These are phyloP conservation scores for Botrytis fabae DNA, from an alignment of 2,329 filamentous ascomycete genomes.

Conservation along the genomic window DNA sequence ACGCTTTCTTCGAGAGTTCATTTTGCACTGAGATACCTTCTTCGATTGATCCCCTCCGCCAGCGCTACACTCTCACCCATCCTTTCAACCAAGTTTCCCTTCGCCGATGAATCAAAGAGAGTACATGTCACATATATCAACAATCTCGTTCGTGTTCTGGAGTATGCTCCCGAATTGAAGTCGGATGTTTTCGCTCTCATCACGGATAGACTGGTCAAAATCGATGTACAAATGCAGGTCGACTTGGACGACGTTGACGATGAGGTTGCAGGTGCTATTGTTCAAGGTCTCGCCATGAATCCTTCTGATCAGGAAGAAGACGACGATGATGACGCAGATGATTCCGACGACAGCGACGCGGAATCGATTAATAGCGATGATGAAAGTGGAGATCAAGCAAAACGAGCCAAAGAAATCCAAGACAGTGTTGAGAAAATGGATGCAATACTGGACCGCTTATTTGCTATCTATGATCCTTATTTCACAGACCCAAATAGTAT, in stretches of 20 bases:
- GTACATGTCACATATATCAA: constrained; percentile 85
- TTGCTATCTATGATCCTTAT: constrained; percentile 74
- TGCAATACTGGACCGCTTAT: constrained; percentile 82
- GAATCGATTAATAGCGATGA: constrained; percentile 73
- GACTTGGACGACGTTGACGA: constrained; percentile 93
- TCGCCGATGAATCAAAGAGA: constrained; percentile 71
- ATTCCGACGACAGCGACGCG: constrained; percentile 61
- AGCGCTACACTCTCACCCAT: constrained; percentile 68
- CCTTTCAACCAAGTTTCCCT: constrained; percentile 70
- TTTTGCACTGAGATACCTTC: constrained; percentile 69
- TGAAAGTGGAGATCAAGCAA: constrained; percentile 62
- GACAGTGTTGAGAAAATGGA: constrained; percentile 91
- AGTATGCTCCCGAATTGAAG: constrained; percentile 75
- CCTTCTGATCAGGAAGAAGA: constrained; percentile 53
- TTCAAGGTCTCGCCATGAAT: constrained; percentile 51
- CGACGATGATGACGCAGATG: constrained; percentile 49
- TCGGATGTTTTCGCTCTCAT: constrained; percentile 81
- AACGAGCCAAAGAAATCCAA: constrained; percentile 69
- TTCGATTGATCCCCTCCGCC: constrained; percentile 79
- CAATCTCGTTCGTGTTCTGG: constrained; percentile 75
- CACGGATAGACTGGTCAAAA: constrained; percentile 83
- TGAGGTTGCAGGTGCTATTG: constrained; percentile 73
- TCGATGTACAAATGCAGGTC: constrained; percentile 92
- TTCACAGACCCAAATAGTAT: constrained; percentile 70
- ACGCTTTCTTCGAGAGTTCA: constrained; percentile 73